These are phyloP conservation scores for Quercus gilva DNA, from an alignment of 306 rosid species.

Conservation along the genomic window DNA sequence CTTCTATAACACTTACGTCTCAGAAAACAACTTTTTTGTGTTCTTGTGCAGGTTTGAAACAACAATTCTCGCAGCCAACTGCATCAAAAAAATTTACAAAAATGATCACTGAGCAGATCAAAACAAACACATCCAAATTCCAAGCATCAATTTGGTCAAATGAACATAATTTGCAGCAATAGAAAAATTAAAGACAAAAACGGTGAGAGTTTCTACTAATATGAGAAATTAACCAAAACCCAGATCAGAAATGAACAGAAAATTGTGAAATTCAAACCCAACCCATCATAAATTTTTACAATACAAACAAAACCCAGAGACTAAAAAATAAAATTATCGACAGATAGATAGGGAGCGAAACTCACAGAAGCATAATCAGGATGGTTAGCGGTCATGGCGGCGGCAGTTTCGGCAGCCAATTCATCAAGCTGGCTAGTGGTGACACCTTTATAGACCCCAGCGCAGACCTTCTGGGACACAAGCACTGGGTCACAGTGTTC, in stretches of 20 bases:
- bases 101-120: neutral
- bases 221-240: neutral
- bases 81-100: conserved; percentile 6
- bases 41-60: conserved; percentile 80
- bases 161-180: too few species aligned
- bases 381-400: conserved; percentile 85
- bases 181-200: too few species aligned
- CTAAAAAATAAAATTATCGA: neutral
- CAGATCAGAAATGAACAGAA: neutral
- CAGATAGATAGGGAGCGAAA: neutral
- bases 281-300: neutral
- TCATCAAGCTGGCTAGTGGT: conserved; percentile 96
- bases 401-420: conserved; percentile 95
- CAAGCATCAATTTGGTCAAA: neutral
- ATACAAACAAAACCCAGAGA: neutral
- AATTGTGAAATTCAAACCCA: neutral
- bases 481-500: conserved; percentile 91
- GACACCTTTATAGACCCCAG: conserved; percentile 92
- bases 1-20: conserved; percentile 53
- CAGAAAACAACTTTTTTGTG: conserved; percentile 63
- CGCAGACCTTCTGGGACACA: conserved; percentile 90
- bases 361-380: conserved; percentile 91
- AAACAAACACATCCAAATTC: neutral
- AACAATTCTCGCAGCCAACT: conserved; percentile 87
- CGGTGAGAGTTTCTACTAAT: too few species aligned